Base-by-base conservation (phyloP, 73 alveolate genomes). In the Blepharisma stoltei region DNA sequence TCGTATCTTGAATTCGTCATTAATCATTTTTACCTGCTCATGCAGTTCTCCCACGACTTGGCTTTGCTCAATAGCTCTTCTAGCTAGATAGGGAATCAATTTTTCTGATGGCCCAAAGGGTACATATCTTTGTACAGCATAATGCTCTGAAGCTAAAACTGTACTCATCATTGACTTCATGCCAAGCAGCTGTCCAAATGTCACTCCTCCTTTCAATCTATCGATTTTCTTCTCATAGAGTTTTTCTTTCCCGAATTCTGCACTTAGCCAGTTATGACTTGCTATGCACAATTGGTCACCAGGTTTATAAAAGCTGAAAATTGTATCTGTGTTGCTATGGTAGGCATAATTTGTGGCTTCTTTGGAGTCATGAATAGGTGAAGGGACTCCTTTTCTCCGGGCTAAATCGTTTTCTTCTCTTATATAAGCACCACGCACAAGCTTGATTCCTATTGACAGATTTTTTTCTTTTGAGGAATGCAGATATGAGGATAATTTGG, bases 371-470 rank as follows among this genome's bases (percentile, higher is more conserved):
- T 80, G 76, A 32, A 83, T 53, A 6, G 96, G 96, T 8, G 85
- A 66, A 53, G 78, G 87, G 32, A 76, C 55, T 9, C 85, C 84
- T 7, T 60, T 11, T 55, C 77, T 67, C 38, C 55, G 38, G 3
- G 96, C 96, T 6, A 89, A 70, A 65, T 90, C 82, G 52, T 91
- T 78, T 82, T 90, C 97, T 67, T 90, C 94, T 38, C 67, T 75
- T 89, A 90, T 87, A 77, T 90, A 90, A n/a, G 97, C 97, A n/a
- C 97, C 97, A 77, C 97, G 49, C 23, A 90, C 85, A 14, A 90
- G 82, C 54, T 90, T 90, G 43, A 86, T 49, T 6, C 97, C 97
- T 9, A 75, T 11, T 4, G 60, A 47, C 44, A 77, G 71, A 7
- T 85, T 89, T 6, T 69, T 70, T 27, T 48, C 66, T 75, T 81